These are phyloP conservation scores for Alternaria sp. DNA, from an alignment of 2,329 filamentous ascomycete species.

Conservation along the genomic window DNA sequence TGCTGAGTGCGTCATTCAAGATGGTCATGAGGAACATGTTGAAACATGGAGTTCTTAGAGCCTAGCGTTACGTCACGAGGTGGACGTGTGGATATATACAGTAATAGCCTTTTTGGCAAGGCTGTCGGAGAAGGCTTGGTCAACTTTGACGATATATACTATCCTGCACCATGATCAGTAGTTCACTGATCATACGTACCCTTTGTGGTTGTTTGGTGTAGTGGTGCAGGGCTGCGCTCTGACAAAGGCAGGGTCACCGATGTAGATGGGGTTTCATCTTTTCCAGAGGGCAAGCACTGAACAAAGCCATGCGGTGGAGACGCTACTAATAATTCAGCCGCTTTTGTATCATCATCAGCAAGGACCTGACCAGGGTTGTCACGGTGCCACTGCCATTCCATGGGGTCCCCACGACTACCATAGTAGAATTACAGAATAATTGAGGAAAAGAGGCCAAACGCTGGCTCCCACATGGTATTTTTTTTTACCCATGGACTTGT, in stretches of 20 bases:
- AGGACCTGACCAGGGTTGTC: not conserved
- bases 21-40: conserved; percentile 1
- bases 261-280: not conserved
- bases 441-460: not conserved
- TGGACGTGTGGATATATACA: not conserved
- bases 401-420: not conserved
- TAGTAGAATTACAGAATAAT: not conserved
- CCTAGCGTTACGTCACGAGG: conserved; percentile 1
- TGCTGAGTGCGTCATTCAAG: conserved; percentile 30
- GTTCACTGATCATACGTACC: too few relatives aligned
- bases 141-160: too few relatives aligned
- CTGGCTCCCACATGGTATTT: not conserved
- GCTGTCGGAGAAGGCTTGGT: too few relatives aligned
- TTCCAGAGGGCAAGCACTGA: not conserved
- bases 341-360: not conserved
- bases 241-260: not conserved
- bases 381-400: not conserved
- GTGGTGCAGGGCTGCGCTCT: too few relatives aligned
- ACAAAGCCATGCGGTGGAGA: not conserved
- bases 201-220: too few relatives aligned
- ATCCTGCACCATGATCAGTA: too few relatives aligned
- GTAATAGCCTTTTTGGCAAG: not conserved
- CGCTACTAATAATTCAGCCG: not conserved
- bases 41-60: conserved; percentile 1
- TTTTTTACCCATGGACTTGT: not conserved